phyloP scores from a whole-genome alignment of 305 asterid genomes.

The Stenogyne calaminthoides region DNA sequence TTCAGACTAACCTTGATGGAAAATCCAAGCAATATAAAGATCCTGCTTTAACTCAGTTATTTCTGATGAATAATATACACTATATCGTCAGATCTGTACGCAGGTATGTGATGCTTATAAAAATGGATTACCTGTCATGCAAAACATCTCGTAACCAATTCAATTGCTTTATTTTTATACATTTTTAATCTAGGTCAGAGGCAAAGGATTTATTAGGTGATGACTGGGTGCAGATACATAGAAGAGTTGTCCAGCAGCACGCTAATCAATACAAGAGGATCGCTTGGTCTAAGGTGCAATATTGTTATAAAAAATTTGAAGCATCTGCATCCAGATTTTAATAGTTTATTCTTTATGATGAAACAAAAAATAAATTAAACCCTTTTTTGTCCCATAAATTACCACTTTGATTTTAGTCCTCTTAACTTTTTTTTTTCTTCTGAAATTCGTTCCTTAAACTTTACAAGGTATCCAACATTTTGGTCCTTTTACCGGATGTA shows the following conservation, averaged over 20 bases:
- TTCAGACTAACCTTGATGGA: slow-evolving; percentile 86
- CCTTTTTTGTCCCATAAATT: too few species aligned
- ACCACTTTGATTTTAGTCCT: too few species aligned
- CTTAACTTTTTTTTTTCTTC: too few species aligned
- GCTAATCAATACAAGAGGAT: slow-evolving; percentile 97
- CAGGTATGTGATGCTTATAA: slow-evolving; percentile 51
- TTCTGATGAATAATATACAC: slow-evolving; percentile 92
- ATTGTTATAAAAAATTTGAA: not conserved
- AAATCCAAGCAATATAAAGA: slow-evolving; percentile 95
- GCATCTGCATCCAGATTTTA: not conserved
- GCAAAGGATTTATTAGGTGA: slow-evolving; percentile 94
- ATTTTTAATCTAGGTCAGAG: slow-evolving; percentile 60
- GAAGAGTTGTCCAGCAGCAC: slow-evolving; percentile 96
- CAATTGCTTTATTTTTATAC: slow-evolving; percentile 15
- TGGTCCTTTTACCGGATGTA: too few species aligned
- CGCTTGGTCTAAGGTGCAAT: slow-evolving; percentile 85
- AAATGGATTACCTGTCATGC: not conserved
- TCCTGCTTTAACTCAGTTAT: slow-evolving; percentile 86
- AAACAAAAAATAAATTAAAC: not conserved
- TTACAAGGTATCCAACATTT: too few species aligned
- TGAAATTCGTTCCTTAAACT: too few species aligned
- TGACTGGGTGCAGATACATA: slow-evolving; percentile 98
- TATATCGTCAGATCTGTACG: slow-evolving; percentile 96
- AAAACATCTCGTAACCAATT: not conserved
- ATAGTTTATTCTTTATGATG: not conserved